Percentiles rank a stretch among this genome's conserved stretches.
Evolutionary conservation across 176 grass and related monocot genomes (phyloP).

Genomic region (Otatea glauca): DNA sequence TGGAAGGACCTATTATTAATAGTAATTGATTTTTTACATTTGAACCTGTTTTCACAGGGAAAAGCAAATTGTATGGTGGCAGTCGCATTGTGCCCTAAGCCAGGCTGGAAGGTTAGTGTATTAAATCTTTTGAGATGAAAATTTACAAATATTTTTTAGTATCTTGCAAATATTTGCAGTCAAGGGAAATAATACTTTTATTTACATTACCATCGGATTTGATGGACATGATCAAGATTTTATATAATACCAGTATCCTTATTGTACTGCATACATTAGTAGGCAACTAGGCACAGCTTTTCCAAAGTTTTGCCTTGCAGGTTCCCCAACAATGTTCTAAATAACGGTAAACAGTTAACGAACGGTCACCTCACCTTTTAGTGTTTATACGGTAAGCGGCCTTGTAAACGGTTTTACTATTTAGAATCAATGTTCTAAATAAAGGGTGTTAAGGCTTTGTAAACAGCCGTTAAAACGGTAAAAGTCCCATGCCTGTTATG

Average conservation of each 20-base stretch:
- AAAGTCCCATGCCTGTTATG: too few species aligned
- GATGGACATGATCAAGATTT: neutral
- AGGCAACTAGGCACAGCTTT: too few species aligned
- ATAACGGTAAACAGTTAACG: too few species aligned
- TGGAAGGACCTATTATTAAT: neutral
- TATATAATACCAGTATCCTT: neutral
- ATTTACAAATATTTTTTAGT: neutral
- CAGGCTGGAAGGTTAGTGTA: slow-evolving; percentile 85
- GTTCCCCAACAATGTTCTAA: too few species aligned
- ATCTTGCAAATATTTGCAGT: slow-evolving; percentile 8
- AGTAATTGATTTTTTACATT: neutral
- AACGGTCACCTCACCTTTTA: too few species aligned
- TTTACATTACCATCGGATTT: neutral
- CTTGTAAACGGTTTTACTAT: too few species aligned
- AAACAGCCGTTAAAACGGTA: too few species aligned
- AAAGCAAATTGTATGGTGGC: slow-evolving; percentile 98
- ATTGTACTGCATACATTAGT: too few species aligned
- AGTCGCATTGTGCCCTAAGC: slow-evolving; percentile 74
- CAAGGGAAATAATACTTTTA: neutral
- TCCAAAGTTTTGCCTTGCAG: too few species aligned
- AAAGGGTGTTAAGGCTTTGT: too few species aligned
- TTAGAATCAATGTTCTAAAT: too few species aligned
- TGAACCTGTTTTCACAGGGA: slow-evolving; percentile 57
- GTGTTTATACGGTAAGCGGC: too few species aligned
- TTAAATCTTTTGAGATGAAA: neutral